Base-by-base conservation (phyloP, 1,139 yeast species). In the Zhuliangozyma parablackwelliae region DNA sequence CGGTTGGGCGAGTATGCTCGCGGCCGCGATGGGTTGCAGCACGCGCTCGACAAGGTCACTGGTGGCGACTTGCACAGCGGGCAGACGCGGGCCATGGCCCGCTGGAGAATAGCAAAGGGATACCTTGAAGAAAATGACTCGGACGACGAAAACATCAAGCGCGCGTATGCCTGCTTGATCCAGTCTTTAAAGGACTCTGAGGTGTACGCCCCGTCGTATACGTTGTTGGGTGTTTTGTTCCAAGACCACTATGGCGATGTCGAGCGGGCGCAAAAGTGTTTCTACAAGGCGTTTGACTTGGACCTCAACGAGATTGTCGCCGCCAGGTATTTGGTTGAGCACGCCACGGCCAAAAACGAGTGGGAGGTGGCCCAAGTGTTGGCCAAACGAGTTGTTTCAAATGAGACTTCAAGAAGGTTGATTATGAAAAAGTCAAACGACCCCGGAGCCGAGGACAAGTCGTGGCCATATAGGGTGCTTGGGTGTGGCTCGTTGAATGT, bases 401-500 rank as follows among this genome's bases (percentile, higher is more conserved):
- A 87, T 1, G 94, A 82, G 38, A 61, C 65, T 30, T 75, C 84
- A 0, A 69, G 75, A 38, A 67, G 80, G 40, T 61, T 68, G 26
- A 56, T 86, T 12, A 63, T 73, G 34, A 54, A 61, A 11, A 59
- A 63, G 11, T 61, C 61, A 9, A 54, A 48, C 28, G 24, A 23
- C 10, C 9, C 24, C 10, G 24, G 6, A 7, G 24, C 9, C 4
- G 56, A 54, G 4, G 77, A 74, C 38, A 63, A 59, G 38, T 48
- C 76, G 9, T 92, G 98, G 98, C 96, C 97, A 0, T 86, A 81
- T 54, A 64, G 97, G 45, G 88, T 87, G 1, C 63, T 92, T 31
- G 98, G 97, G 1, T 78, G 89, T 46, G 77, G 86, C 2, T 73
- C 83, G 7, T 64, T 92, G 45, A 90, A 88, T 51, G 66, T 63